Evolutionary conservation across 2,329 filamentous ascomycete species (phyloP), one percentile per base, ranked within the genome.

Genomic region (Penicillium occitanis): DNA sequence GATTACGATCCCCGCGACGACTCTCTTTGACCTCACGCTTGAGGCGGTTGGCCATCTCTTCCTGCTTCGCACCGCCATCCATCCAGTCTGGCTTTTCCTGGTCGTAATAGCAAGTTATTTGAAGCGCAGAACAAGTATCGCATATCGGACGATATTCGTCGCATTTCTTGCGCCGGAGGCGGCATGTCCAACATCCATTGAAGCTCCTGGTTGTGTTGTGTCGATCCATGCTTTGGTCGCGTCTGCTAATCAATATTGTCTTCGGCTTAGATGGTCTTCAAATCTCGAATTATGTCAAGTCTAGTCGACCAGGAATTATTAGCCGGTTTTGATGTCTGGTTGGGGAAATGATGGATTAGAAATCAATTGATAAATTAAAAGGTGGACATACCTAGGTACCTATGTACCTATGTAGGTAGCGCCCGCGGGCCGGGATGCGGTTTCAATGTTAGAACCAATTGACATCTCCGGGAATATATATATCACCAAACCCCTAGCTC

Each of bases 141-240:
- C 87, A 89, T 10, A 81, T 71, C 11, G 86, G 85, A 1, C 78
- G 80, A 28, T 71, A 77, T 71, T 87, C 84, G 68, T 87, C 85
- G 72, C 87, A 89, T 71, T 87, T 88, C 71, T 88, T 89, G 70
- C 84, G 84, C 22, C 87, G 83, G 11, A 88, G 79, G 25, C 86
- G 82, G 70, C 87, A 88, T 2, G 85, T 88, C 85, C 85, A 88
- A 72, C 86, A 88, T 28, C 51, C 51, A 58, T 59, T 64, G n/a
- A 46, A 53, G 37, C 61, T 55, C 37, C 61, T 63, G 5, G 22
- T 13, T 4, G 50, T 50, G 61, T 28, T 28, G 44, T 63, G 44
- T 35, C 44, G 33, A 22, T 51, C 48, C 48, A 51, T 48, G 5
- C 44, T 46, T 48, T 5, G 3, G 44, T 48, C 44, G n/a, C 44